phyloP scores from a whole-genome alignment of 2,329 filamentous ascomycete species.

The Lasiodiplodia theobromae region DNA sequence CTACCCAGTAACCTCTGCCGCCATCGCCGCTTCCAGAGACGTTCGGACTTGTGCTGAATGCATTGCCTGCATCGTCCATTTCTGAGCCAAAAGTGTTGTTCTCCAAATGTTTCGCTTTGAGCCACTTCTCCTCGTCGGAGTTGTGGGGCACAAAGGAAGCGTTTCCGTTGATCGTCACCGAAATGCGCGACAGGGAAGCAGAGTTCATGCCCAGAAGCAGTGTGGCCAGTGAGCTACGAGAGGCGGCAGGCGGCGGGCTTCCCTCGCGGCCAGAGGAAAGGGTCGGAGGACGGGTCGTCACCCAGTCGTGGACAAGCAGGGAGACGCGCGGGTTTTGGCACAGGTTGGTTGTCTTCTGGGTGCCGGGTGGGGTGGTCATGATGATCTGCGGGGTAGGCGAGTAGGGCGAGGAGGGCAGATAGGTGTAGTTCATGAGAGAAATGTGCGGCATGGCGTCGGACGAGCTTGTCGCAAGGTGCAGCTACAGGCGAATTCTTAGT shows the following conservation, averaged over 20 bases:
- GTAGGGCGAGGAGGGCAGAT: slow-evolving; percentile 76
- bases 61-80: slow-evolving; percentile 31
- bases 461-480: slow-evolving; percentile 94
- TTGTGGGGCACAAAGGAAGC: slow-evolving; percentile 76
- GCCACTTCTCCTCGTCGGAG: slow-evolving; percentile 84
- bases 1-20: slow-evolving; percentile 72
- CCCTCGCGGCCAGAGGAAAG: slow-evolving; percentile 63
- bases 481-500: slow-evolving; percentile 59
- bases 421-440: slow-evolving; percentile 99
- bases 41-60: slow-evolving; percentile 41
- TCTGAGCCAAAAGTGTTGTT: slow-evolving; percentile 84
- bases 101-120: slow-evolving; percentile 81
- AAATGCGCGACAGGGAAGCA: slow-evolving; percentile 84
- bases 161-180: slow-evolving; percentile 89
- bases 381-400: slow-evolving; percentile 76
- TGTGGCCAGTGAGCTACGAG: slow-evolving; percentile 76
- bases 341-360: slow-evolving; percentile 83
- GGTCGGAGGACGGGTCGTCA: slow-evolving; percentile 87
- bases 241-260: slow-evolving; percentile 64
- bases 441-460: slow-evolving; percentile 85
- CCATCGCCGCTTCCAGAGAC: slow-evolving; percentile 52
- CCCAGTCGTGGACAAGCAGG: slow-evolving; percentile 97
- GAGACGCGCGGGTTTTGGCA: slow-evolving; percentile 85
- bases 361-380: slow-evolving; percentile 84
- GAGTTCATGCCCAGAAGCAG: slow-evolving; percentile 92